phyloP scores from a whole-genome alignment of 768 basidiomycete species.

The Amanita subjunquillea region DNA sequence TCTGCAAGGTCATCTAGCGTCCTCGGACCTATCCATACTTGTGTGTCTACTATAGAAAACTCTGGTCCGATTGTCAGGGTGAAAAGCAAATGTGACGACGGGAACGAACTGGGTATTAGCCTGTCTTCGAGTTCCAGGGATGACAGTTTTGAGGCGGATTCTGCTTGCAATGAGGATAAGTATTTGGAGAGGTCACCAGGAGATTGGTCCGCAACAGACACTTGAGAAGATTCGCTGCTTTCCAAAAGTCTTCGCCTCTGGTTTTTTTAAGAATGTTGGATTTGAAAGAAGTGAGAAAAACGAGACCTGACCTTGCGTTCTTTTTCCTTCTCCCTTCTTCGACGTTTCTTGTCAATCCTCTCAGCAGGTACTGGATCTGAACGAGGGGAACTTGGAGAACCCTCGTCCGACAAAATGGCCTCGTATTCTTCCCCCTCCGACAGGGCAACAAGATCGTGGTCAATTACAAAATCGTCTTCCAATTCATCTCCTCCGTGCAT shows the following conservation, averaged over 20 bases:
- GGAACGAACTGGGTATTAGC: slow-evolving; percentile 58
- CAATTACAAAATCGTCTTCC: slow-evolving; percentile 71
- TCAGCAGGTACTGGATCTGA: slow-evolving; percentile 9
- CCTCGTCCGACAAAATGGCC: slow-evolving; percentile 17
- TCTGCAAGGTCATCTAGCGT: slow-evolving; percentile 61
- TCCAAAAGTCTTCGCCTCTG: slow-evolving; percentile 62
- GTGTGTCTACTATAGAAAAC: slow-evolving; percentile 66
- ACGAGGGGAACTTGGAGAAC: slow-evolving; percentile 13
- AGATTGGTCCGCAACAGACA: slow-evolving; percentile 46
- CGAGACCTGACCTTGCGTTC: slow-evolving; percentile 56
- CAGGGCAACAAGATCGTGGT: slow-evolving; percentile 48
- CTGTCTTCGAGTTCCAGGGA: slow-evolving; percentile 74
- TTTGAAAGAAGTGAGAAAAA: background rate
- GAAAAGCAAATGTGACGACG: slow-evolving; percentile 22
- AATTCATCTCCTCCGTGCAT: slow-evolving; percentile 63
- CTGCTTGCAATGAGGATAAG: slow-evolving; percentile 55
- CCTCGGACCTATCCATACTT: slow-evolving; percentile 58
- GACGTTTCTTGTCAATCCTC: slow-evolving; percentile 51
- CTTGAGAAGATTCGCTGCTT: slow-evolving; percentile 22
- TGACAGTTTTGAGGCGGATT: slow-evolving; percentile 58
- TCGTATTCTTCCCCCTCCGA: slow-evolving; percentile 51
- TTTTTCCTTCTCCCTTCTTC: slow-evolving; percentile 64
- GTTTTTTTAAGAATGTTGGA: slow-evolving; percentile 3
- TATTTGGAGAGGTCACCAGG: slow-evolving; percentile 52
- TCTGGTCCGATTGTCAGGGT: slow-evolving; percentile 43